Conservation (phyloP, 345 rosid genomes). For the Luvunga scandens region DNA sequence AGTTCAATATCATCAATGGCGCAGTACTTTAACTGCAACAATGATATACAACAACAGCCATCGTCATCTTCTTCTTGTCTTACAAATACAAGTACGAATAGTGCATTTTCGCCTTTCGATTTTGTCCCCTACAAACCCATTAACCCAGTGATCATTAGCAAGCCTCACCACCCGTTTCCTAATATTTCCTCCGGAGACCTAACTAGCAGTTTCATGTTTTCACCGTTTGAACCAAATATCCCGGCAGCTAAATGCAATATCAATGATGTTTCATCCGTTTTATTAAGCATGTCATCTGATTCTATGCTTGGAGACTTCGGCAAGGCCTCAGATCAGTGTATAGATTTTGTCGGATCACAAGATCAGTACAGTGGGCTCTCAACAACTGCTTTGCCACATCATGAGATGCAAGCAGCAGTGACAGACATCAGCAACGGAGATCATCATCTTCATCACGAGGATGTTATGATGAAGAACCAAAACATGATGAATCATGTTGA, state of each 20-base stretch:
- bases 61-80: not conserved
- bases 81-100: not conserved
- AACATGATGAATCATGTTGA: conserved; percentile 7
- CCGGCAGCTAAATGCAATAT: conserved; percentile 22
- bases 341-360: conserved; percentile 23
- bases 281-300: conserved; percentile 48
- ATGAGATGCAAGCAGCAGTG: conserved; percentile 20
- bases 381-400: conserved; percentile 9
- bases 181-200: conserved; percentile 37
- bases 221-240: conserved; percentile 39
- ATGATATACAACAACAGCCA: conserved; percentile 18
- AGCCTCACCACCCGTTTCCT: conserved; percentile 25
- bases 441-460: not conserved
- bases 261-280: conserved; percentile 41
- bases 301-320: conserved; percentile 41
- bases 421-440: not conserved
- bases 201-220: conserved; percentile 30
- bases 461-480: conserved; percentile 11
- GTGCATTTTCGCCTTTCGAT: conserved; percentile 36
- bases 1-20: conserved; percentile 20
- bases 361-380: conserved; percentile 28
- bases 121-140: conserved; percentile 36
- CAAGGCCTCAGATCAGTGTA: conserved; percentile 15
- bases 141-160: conserved; percentile 7
- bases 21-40: conserved; percentile 33